Evolutionary conservation across 805 yeast species (phyloP), one percentile per base, ranked within the genome.

Genomic region (Candida oleophila): DNA sequence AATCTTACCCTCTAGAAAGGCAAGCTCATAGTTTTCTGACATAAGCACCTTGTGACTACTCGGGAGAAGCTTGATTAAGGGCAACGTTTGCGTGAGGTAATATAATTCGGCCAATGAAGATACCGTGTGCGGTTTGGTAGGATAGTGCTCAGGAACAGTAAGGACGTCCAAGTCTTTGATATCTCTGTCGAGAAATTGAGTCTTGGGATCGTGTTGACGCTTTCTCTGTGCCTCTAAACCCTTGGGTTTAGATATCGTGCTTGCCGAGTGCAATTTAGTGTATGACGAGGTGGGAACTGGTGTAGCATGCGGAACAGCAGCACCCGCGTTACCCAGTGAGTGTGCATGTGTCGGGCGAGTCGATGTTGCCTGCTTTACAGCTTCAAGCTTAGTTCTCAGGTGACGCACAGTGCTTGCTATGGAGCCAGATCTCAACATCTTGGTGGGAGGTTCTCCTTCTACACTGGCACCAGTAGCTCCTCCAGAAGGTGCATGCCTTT

Each of bases 1-100:
- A 2, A 92, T 83, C 60, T 91, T 87, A 3, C 97, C 96, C 60
- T 94, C 99, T 12, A 89, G 78, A 30, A 91, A 69, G 0, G 96
- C 88, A 56, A 86, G 80, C 59, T 89, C 96, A 66, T 81, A 94
- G 47, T 87, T 81, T 43, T 89, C 92, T 0, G 98, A 87, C 28
- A 90, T 81, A 34, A 92, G 71, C 0, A 87, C 84, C 60, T 94
- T 94, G 59, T 91, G 96, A 3, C 96, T 82, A 28, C 90, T 78
- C 0, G 96, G 89, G 25, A 94, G 69, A 18, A 92, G 71, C 55
- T 87, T 89, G 4, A 87, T 83, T 40, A 91, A 66, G 0, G 97
- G 98, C 38, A 90, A 71, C 0, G 96, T 86, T 60, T 92, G 97
- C 1, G 96, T 87, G 44, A 88, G 77, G 57, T 89, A 90, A 58